phyloP scores from a whole-genome alignment of 768 basidiomycete genomes.

The Amanita molliuscula region DNA sequence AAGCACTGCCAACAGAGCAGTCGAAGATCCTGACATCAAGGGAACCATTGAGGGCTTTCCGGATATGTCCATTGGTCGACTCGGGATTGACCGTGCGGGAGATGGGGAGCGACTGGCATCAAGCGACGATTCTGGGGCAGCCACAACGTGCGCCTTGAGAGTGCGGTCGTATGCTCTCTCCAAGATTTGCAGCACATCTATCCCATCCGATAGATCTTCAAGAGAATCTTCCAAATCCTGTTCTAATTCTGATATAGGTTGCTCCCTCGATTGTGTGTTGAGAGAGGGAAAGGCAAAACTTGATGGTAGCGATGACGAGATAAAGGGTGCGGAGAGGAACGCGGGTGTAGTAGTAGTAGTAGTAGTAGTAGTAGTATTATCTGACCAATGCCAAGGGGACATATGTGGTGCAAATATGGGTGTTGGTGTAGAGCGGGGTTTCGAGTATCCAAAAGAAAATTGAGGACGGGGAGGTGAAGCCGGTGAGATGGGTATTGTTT shows the following conservation, averaged over 20 bases:
- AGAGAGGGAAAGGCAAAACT: constrained; percentile 7
- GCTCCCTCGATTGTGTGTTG: not conserved
- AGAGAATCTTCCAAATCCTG: constrained; percentile 27
- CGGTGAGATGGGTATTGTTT: constrained; percentile 8
- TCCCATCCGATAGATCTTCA: constrained; percentile 60
- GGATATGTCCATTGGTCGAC: not conserved
- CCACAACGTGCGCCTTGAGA: constrained; percentile 46
- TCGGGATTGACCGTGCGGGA: constrained; percentile 4
- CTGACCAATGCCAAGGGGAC: constrained; percentile 10
- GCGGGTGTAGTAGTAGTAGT: too few relatives aligned
- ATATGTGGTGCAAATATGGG: constrained; percentile 3
- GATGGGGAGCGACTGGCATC: constrained; percentile 9
- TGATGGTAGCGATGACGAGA: constrained; percentile 7
- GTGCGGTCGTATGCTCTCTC: constrained; percentile 64
- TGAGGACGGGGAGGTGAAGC: constrained; percentile 7
- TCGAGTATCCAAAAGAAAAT: not conserved
- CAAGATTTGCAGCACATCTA: constrained; percentile 59
- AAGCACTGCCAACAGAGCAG: constrained; percentile 9
- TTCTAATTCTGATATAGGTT: constrained; percentile 11
- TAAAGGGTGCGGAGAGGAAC: constrained; percentile 8
- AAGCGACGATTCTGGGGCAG: constrained; percentile 10
- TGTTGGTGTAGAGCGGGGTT: constrained; percentile 16
- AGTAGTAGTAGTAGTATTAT: too few relatives aligned
- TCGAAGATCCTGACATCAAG: constrained; percentile 5
- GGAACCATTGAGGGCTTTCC: constrained; percentile 4